A percentile compares a stretch with the other conserved stretches of the same genome.
Evolutionary conservation across 2,329 filamentous ascomycete species (phyloP).

Genomic region (Beauveria medogensis): DNA sequence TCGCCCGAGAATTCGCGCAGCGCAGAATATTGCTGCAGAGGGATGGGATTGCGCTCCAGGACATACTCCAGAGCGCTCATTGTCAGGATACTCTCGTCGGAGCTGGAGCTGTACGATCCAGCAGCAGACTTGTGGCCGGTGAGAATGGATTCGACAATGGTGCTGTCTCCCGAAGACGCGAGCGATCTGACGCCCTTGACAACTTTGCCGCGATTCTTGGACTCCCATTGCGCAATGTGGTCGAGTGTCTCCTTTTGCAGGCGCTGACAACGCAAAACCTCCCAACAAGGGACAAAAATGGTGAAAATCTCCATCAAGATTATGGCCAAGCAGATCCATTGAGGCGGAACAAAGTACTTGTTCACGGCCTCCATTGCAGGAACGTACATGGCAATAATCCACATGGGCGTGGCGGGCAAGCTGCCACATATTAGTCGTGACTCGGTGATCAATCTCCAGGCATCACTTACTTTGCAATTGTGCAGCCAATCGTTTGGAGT

Average conservation of each 20-base stretch:
- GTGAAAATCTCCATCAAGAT: constrained; percentile 55
- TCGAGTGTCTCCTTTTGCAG: constrained; percentile 35
- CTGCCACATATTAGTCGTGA: constrained; percentile 1
- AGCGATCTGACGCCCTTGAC: constrained; percentile 14
- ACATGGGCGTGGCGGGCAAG: constrained; percentile 32
- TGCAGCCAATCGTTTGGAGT: constrained; percentile 47
- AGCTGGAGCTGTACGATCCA: constrained; percentile 16
- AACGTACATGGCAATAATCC: constrained; percentile 42
- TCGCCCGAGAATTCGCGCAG: constrained; percentile 61
- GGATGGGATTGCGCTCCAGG: constrained; percentile 48
- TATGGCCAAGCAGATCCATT: constrained; percentile 43
- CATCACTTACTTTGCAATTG: constrained; percentile 30
- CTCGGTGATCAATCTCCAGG: no score
- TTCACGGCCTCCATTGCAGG: constrained; percentile 38
- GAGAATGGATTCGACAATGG: constrained; percentile 21
- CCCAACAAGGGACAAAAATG: constrained; percentile 53
- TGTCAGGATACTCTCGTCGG: constrained; percentile 40
- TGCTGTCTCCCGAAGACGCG: constrained; percentile 13
- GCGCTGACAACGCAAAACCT: constrained; percentile 38
- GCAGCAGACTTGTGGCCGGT: constrained; percentile 26
- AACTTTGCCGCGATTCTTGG: constrained; percentile 23
- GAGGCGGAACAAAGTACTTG: constrained; percentile 40
- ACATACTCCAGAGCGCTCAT: constrained; percentile 57
- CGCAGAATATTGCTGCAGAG: constrained; percentile 57
- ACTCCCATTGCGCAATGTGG: constrained; percentile 36